phyloP scores from a whole-genome alignment of 192 early-diverging fungal genomes.

The Tieghemiomyces parasiticus region DNA sequence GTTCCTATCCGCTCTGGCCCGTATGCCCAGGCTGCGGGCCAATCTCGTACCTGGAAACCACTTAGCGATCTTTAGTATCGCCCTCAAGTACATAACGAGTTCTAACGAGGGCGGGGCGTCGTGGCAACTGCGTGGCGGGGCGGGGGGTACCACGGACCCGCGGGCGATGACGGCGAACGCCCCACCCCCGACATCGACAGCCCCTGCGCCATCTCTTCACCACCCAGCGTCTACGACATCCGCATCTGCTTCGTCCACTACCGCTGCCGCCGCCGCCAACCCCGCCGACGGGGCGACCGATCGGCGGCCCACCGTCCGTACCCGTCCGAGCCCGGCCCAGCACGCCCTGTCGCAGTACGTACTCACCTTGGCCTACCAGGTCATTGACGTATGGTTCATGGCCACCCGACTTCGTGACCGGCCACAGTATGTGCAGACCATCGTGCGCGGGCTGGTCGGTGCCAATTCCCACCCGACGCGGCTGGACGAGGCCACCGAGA shows the following conservation, averaged over 20 bases:
- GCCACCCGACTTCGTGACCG: conserved; percentile 59
- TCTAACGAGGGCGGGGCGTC: conserved; percentile 27
- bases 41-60: conserved; percentile 71
- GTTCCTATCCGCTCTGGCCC: conserved; percentile 78
- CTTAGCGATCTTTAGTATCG: conserved; percentile 80
- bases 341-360: conserved; percentile 64
- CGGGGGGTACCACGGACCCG: conserved; percentile 9
- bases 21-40: conserved; percentile 55
- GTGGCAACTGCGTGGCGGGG: conserved; percentile 14
- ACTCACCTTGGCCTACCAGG: conserved; percentile 83
- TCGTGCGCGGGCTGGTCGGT: conserved; percentile 56
- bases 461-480: conserved; percentile 34
- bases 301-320: conserved; percentile 10
- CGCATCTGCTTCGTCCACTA: no score
- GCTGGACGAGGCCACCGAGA: conserved; percentile 78
- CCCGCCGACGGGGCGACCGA: not conserved
- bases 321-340: conserved; percentile 13
- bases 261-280: no score
- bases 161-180: conserved; percentile 11
- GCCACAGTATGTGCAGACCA: conserved; percentile 60
- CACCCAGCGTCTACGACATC: conserved; percentile 16
- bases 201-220: no score
- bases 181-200: conserved; percentile 11
- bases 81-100: conserved; percentile 63
- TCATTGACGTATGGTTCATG: conserved; percentile 81